Evolutionary conservation across 208 protist species (phyloP).

Genomic region (Leishmania aethiopica): DNA sequence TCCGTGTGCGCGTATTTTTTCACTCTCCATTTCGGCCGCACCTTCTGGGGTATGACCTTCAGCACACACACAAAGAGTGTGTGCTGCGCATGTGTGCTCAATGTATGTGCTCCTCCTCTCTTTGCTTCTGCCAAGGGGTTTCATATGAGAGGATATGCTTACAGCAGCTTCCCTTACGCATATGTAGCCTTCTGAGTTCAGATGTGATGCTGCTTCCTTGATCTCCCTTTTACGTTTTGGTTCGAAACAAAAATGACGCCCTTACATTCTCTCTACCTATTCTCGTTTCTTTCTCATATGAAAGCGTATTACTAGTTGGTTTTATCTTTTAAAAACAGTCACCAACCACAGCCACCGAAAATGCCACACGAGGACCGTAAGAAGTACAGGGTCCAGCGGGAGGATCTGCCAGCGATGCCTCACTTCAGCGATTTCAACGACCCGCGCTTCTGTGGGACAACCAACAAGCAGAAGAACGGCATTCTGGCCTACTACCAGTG

Average conservation of each 20-base stretch:
- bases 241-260: background rate
- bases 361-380: conserved; percentile 88
- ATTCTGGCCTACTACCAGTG: conserved; percentile 92
- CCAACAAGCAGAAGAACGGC: conserved; percentile 88
- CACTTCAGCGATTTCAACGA: conserved; percentile 91
- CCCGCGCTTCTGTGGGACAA: conserved; percentile 66
- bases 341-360: conserved; percentile 1
- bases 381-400: conserved; percentile 86
- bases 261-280: background rate
- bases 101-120: too few species aligned
- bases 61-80: background rate
- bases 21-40: background rate
- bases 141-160: background rate
- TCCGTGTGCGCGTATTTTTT: background rate
- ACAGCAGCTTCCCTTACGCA: background rate
- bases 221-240: background rate
- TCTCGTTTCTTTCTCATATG: background rate
- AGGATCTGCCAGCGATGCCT: conserved; percentile 77
- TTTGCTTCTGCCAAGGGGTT: too few species aligned
- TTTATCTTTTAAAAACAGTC: background rate
- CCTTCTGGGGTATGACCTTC: background rate
- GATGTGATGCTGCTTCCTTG: background rate
- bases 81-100: background rate
- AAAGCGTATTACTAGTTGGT: background rate
- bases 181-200: background rate